Evolutionary conservation across 192 early-diverging fungal species (phyloP).

Genomic region (Glomus cerebriforme): DNA sequence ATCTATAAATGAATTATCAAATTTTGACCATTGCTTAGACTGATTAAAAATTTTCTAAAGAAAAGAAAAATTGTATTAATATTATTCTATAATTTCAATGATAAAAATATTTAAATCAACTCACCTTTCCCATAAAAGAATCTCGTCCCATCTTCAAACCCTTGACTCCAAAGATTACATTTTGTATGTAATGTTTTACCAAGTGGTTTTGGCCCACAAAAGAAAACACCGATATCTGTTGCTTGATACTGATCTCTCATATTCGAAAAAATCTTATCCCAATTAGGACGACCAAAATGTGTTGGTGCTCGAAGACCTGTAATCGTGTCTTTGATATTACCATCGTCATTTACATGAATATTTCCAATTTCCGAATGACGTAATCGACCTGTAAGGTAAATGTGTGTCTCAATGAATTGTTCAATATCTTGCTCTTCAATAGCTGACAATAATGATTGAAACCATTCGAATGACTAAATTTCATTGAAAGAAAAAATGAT

Average conservation of each 20-base stretch:
- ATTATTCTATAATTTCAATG: no score
- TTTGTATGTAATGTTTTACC: constrained; percentile 43
- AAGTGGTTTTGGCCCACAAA: constrained; percentile 74
- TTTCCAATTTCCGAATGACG: constrained; percentile 64
- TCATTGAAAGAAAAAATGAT: background rate
- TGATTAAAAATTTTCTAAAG: no score
- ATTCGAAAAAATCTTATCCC: constrained; percentile 48
- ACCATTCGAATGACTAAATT: constrained; percentile 70
- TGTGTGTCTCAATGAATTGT: constrained; percentile 65
- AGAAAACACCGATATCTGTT: constrained; percentile 75
- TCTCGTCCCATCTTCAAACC: constrained; percentile 27
- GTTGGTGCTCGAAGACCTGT: constrained; percentile 48
- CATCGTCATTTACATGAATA: constrained; percentile 55
- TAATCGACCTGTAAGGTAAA: constrained; percentile 69
- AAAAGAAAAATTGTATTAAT: no score
- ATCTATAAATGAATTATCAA: no score
- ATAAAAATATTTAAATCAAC: no score
- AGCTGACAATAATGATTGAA: constrained; percentile 71
- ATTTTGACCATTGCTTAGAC: no score
- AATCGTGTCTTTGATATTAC: constrained; percentile 45
- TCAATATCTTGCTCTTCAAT: constrained; percentile 63
- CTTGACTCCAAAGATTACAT: constrained; percentile 37
- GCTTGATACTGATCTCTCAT: constrained; percentile 48
- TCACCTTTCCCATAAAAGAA: constrained; percentile 32
- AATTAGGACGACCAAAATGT: constrained; percentile 50